These are phyloP conservation scores for Neophaeococcomyces mojaviensis DNA, from an alignment of 2,329 filamentous ascomycete species.

Conservation along the genomic window DNA sequence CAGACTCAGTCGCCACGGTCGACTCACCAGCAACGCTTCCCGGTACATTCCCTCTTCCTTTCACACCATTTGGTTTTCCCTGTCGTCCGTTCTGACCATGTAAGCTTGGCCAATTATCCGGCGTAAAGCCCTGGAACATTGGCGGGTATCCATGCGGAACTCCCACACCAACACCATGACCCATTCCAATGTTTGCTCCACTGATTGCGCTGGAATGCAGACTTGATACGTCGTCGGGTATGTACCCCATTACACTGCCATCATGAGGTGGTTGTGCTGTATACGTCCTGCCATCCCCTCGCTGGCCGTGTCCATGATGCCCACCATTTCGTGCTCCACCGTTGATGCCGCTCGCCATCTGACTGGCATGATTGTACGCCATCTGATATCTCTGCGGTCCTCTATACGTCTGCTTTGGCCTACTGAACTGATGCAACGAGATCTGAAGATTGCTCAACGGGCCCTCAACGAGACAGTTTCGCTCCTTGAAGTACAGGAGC, in stretches of 20 bases:
- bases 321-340: slow-evolving; percentile 39
- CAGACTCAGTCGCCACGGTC: slow-evolving; percentile 83
- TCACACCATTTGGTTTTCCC: slow-evolving; percentile 45
- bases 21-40: slow-evolving; percentile 87
- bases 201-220: slow-evolving; percentile 88
- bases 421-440: slow-evolving; percentile 87
- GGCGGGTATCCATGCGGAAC: slow-evolving; percentile 77
- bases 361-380: slow-evolving; percentile 62
- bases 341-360: slow-evolving; percentile 49
- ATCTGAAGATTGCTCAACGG: slow-evolving; percentile 93
- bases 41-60: slow-evolving; percentile 58
- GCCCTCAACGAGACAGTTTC: slow-evolving; percentile 90
- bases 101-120: slow-evolving; percentile 80
- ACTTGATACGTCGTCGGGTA: slow-evolving; percentile 93
- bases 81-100: slow-evolving; percentile 55
- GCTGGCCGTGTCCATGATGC: slow-evolving; percentile 45
- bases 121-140: slow-evolving; percentile 89
- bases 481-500: slow-evolving; percentile 91
- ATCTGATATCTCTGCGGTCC: slow-evolving; percentile 80
- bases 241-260: slow-evolving; percentile 87
- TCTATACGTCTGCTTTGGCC: slow-evolving; percentile 86
- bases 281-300: too few species aligned
- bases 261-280: slow-evolving; percentile 30
- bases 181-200: too few species aligned
- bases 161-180: too few species aligned